Evolutionary conservation across 1,284 basidiomycete species (phyloP), one percentile per base, ranked within the genome.

Genomic region (Cystobasidiaceae sp.): DNA sequence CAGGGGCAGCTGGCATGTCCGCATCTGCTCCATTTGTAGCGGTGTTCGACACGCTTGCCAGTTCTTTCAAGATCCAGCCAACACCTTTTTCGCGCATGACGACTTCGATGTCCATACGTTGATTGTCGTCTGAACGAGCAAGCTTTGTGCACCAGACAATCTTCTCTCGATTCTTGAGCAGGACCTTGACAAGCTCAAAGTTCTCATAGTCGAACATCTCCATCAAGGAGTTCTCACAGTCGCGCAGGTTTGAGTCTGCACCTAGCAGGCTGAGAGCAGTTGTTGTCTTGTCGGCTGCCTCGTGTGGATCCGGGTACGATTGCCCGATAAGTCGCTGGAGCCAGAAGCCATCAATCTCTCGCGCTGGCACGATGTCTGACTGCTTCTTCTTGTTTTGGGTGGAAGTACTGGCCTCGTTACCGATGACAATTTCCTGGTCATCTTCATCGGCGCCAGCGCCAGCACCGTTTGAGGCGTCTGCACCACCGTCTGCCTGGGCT

Each of bases 101-200:
- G 2, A 98, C 96, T 78, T 98, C 93, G 37, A 97, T 83, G 73
- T 98, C 93, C 62, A 94, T 85, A 60, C 88, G 85, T 76, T 93
- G 92, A 63, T 97, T 88, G 0, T 89, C 90, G 72, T 89, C 87
- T 55, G 88, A 88, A 45, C 93, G 85, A 74, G 92, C 90, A 50
- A 97, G 83, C 77, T 93, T 93, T 44, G 96, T 98, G 75, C 93
- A 97, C 96, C 96, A 99, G 0, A 97, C 91, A 55, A 98, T 83
- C 63, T 93, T 87, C 60, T 98, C 96, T 58, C 93, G 86, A 79
- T 98, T 97, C 78, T 93, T 93, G 74, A 94, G 85, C 75, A 98
- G 87, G 60, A 86, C 87, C 27, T 89, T 88, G 72, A 93, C 93
- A 66, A 94, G 83, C 64, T 93, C 87, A 81, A 96, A 97, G 78